These are phyloP conservation scores for Heterobasidion parviporum DNA, from an alignment of 1,284 basidiomycete genomes.

Conservation along the genomic window DNA sequence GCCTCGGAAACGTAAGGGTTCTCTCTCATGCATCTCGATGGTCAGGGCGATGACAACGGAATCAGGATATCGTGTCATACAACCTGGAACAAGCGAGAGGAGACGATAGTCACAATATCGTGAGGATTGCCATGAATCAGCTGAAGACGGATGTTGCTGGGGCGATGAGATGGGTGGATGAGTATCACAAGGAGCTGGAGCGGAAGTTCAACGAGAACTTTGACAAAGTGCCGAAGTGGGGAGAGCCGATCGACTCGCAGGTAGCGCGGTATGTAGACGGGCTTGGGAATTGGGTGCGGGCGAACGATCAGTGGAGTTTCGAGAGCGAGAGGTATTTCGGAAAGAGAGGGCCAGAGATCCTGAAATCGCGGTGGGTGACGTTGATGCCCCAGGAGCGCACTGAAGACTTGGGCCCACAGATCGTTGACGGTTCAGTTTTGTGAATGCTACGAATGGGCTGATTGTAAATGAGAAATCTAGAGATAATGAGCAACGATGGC, in stretches of 20 bases:
- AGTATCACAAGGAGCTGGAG: constrained; percentile 15
- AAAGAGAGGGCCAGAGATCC: constrained; percentile 22
- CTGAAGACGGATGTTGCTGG: constrained; percentile 20
- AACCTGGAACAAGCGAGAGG: constrained; percentile 34
- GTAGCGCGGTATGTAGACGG: constrained; percentile 27
- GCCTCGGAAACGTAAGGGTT: constrained; percentile 30
- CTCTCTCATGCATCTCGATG: background rate
- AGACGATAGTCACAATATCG: constrained; percentile 35
- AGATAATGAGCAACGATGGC: no score
- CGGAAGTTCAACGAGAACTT: constrained; percentile 18
- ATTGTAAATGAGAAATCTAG: no score
- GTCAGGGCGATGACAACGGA: background rate
- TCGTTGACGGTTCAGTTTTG: no score
- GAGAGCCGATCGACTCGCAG: constrained; percentile 20
- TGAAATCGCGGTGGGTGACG: constrained; percentile 9
- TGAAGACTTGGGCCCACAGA: no score
- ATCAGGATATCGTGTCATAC: constrained; percentile 32
- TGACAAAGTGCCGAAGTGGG: constrained; percentile 24
- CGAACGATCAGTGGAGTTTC: constrained; percentile 33
- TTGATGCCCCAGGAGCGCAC: no score
- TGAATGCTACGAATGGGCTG: no score
- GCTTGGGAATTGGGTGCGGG: constrained; percentile 34
- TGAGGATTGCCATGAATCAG: constrained; percentile 34
- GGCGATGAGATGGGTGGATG: constrained; percentile 26
- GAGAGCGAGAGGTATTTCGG: constrained; percentile 35